A percentile compares a stretch with the other conserved stretches of the same genome.
These are phyloP conservation scores for Chlamydomonas schloesseri DNA, from an alignment of 139 green algal species.

Conservation along the genomic window DNA sequence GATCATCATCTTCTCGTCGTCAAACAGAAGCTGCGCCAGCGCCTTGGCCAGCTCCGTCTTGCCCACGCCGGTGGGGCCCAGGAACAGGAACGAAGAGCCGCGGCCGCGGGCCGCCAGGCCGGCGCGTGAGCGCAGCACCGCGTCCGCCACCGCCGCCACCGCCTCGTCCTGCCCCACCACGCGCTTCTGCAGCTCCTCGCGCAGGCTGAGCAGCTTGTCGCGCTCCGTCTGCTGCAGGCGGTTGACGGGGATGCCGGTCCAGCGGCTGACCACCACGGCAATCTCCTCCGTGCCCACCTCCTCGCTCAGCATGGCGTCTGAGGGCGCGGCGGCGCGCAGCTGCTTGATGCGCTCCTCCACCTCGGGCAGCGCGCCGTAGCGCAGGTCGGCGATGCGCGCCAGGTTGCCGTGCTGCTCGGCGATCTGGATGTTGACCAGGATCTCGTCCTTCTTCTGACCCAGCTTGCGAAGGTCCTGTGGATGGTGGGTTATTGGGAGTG, in stretches of 20 bases:
- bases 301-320: slow-evolving; percentile 88
- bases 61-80: slow-evolving; percentile 92
- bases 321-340: slow-evolving; percentile 47
- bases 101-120: slow-evolving; percentile 55
- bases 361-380: slow-evolving; percentile 88
- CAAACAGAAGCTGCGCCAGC: slow-evolving; percentile 92
- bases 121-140: slow-evolving; percentile 82
- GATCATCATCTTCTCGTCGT: slow-evolving; percentile 85
- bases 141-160: slow-evolving; percentile 91
- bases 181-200: slow-evolving; percentile 89
- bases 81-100: slow-evolving; percentile 89
- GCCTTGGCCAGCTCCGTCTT: slow-evolving; percentile 98
- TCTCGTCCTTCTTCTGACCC: slow-evolving; percentile 82
- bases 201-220: slow-evolving; percentile 94
- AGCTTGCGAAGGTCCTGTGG: slow-evolving; percentile 57
- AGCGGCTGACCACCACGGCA: slow-evolving; percentile 84
- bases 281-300: slow-evolving; percentile 86
- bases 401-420: slow-evolving; percentile 86
- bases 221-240: slow-evolving; percentile 75
- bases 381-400: slow-evolving; percentile 71
- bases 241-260: slow-evolving; percentile 89
- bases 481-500: neutral
- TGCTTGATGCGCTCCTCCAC: slow-evolving; percentile 79
- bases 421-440: slow-evolving; percentile 74
- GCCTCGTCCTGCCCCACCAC: slow-evolving; percentile 92